These are phyloP conservation scores for Nicotiana noctiflora DNA, from an alignment of 257 asterid genomes.

Conservation along the genomic window DNA sequence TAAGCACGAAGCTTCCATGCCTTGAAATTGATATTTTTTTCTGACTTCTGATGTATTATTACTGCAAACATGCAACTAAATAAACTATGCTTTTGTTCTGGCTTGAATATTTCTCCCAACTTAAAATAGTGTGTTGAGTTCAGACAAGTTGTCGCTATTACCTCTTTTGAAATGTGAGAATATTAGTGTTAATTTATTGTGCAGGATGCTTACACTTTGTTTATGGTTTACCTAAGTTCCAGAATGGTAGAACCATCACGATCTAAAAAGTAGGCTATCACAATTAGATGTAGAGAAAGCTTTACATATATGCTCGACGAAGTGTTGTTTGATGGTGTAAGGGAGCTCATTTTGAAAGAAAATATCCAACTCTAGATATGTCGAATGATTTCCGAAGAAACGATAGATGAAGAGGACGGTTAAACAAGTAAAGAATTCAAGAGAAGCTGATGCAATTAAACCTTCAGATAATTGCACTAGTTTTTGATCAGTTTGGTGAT, in stretches of 20 bases:
- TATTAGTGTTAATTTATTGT: not conserved
- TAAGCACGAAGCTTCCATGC: constrained; percentile 10
- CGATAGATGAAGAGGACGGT: not conserved
- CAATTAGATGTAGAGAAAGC: not conserved
- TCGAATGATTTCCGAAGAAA: not conserved
- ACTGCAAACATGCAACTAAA: not conserved
- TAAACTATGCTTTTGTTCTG: not conserved
- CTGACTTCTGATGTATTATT: not conserved
- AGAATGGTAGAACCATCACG: constrained; percentile 31
- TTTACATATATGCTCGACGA: not conserved
- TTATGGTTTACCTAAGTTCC: constrained; percentile 8
- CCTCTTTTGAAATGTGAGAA: not conserved
- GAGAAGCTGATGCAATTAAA: not conserved
- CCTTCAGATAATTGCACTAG: not conserved
- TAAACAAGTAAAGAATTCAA: not conserved
- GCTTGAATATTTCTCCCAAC: not conserved
- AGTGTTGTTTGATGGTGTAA: not conserved
- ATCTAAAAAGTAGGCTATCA: not conserved
- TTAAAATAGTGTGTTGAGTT: not conserved
- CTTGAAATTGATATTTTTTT: not conserved
- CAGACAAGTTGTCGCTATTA: not conserved
- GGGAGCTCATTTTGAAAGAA: not conserved
- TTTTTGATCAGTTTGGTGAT: not conserved
- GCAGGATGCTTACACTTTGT: not conserved
- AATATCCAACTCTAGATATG: not conserved